phyloP scores from a whole-genome alignment of 495 filamentous ascomycete genomes.

The Aspergillus sclerotiicarbonarius region DNA sequence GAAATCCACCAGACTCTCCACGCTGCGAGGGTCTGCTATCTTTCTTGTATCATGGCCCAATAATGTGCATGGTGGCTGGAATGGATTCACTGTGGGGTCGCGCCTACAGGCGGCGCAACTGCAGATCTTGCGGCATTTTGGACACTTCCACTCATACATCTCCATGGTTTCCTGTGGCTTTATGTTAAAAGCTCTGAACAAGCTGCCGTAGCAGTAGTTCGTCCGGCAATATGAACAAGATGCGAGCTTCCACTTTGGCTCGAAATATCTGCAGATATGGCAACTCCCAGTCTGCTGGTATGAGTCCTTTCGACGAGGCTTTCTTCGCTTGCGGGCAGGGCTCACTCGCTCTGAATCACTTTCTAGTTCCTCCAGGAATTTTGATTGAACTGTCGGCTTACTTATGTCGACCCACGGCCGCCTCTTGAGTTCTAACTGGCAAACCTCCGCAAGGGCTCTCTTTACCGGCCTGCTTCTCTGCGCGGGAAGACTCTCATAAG shows the following conservation, averaged over 20 bases:
- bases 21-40: constrained; percentile 83
- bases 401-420: constrained; percentile 65
- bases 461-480: constrained; percentile 61
- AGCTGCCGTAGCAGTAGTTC: constrained; percentile 81
- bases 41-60: constrained; percentile 86
- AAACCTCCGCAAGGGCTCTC: constrained; percentile 83
- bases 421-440: constrained; percentile 75
- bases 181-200: constrained; percentile 86
- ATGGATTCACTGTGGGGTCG: constrained; percentile 59
- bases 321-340: constrained; percentile 49
- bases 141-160: constrained; percentile 78
- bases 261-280: constrained; percentile 75
- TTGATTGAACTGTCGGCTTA: constrained; percentile 28
- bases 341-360: constrained; percentile 29
- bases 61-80: constrained; percentile 76
- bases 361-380: constrained; percentile 12
- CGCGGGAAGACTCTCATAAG: constrained; percentile 59
- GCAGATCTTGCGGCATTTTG: constrained; percentile 79
- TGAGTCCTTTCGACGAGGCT: constrained; percentile 37
- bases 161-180: constrained; percentile 78
- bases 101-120: constrained; percentile 75
- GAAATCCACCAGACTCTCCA: constrained; percentile 85
- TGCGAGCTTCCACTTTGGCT: constrained; percentile 77
- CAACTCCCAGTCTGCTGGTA: constrained; percentile 52
- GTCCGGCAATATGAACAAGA: constrained; percentile 70